Conservation (phyloP, 441 rosid species). For the Daphne laureola region DNA sequence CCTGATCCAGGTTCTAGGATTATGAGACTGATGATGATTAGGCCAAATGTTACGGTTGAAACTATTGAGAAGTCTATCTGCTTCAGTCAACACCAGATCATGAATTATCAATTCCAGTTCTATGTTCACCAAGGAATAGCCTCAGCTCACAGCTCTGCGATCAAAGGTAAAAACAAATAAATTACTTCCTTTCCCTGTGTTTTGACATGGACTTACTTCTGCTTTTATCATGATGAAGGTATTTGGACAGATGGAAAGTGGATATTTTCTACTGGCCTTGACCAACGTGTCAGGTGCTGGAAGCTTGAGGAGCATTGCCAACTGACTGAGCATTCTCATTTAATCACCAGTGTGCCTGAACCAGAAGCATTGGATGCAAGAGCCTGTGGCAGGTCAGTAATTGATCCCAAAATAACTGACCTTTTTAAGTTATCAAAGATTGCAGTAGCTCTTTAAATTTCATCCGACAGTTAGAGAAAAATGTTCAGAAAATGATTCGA, state of each 20-base stretch:
- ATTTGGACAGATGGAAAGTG: constrained; percentile 87
- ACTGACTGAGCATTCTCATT: constrained; percentile 43
- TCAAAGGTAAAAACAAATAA: constrained; percentile 52
- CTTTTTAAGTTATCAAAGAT: constrained; percentile 1
- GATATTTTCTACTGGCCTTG: constrained; percentile 94
- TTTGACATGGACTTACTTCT: constrained; percentile 15
- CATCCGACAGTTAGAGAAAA: not conserved
- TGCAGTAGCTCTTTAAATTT: constrained; percentile 2
- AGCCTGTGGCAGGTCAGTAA: constrained; percentile 55
- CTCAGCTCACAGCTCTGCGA: constrained; percentile 86
- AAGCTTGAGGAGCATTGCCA: constrained; percentile 34
- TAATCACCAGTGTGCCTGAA: constrained; percentile 75
- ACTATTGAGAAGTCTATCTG: constrained; percentile 8
- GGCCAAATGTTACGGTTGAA: constrained; percentile 19
- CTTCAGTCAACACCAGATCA: constrained; percentile 24
- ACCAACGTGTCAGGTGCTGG: constrained; percentile 96
- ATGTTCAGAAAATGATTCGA: no score
- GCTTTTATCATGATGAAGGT: constrained; percentile 36
- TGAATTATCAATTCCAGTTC: constrained; percentile 34
- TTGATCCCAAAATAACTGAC: constrained; percentile 1
- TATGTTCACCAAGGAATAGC: constrained; percentile 33
- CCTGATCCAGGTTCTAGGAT: constrained; percentile 15
- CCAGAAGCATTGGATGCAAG: constrained; percentile 86
- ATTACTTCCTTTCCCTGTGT: no score
- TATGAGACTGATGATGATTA: constrained; percentile 14